phyloP scores from a whole-genome alignment of 2,329 filamentous ascomycete genomes.

The Dactylellina drechsleri region DNA sequence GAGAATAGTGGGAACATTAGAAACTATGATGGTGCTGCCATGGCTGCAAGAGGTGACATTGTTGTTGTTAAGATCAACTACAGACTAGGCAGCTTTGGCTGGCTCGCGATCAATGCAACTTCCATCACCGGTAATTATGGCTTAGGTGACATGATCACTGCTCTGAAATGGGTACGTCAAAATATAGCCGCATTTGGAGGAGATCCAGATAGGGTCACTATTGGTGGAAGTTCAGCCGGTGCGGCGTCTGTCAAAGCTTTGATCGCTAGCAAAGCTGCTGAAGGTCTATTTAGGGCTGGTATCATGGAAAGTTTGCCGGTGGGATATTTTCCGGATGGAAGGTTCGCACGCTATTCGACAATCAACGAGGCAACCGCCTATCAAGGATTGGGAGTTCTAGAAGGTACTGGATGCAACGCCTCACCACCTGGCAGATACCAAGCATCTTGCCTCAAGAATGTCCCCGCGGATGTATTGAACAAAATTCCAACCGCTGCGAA shows the following conservation, averaged over 20 bases:
- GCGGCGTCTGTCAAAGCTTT: slow-evolving; percentile 63
- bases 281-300: slow-evolving; percentile 18
- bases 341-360: slow-evolving; percentile 16
- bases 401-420: slow-evolving; percentile 11
- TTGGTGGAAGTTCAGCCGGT: slow-evolving; percentile 71
- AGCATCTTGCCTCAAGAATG: slow-evolving; percentile 13
- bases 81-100: slow-evolving; percentile 67
- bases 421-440: slow-evolving; percentile 9
- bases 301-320: slow-evolving; percentile 31
- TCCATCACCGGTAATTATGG: slow-evolving; percentile 67
- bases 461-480: slow-evolving; percentile 16
- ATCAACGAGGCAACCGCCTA: slow-evolving; percentile 14
- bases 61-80: slow-evolving; percentile 69
- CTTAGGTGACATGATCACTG: slow-evolving; percentile 70
- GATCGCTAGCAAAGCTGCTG: slow-evolving; percentile 5
- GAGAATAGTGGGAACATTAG: slow-evolving; percentile 73
- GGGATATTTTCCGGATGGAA: slow-evolving; percentile 15
- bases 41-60: slow-evolving; percentile 67
- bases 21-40: slow-evolving; percentile 68
- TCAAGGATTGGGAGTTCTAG: background rate
- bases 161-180: slow-evolving; percentile 70
- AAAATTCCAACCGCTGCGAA: background rate
- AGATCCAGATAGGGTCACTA: slow-evolving; percentile 68
- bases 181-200: slow-evolving; percentile 72
- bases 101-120: slow-evolving; percentile 64